phyloP scores from a whole-genome alignment of 371 early-diverging fungal genomes.

The Mortierella sp. region DNA sequence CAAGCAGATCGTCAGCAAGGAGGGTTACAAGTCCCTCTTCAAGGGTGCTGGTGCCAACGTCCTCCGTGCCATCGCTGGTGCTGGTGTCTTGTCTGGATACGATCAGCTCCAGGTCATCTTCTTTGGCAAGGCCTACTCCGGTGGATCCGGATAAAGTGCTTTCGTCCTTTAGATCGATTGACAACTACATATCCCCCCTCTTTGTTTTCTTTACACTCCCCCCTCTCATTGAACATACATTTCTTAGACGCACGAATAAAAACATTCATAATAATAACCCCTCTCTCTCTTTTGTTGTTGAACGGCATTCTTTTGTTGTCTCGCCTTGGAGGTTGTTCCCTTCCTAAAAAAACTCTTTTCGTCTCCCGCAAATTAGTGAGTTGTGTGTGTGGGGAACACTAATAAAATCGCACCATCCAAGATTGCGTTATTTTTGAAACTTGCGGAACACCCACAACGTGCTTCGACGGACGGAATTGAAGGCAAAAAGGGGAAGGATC shows the following conservation, averaged over 20 bases:
- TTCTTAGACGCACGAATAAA: slow-evolving; percentile 14
- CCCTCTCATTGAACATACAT: slow-evolving; percentile 8
- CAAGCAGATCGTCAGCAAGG: slow-evolving; percentile 76
- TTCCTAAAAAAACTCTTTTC: not conserved
- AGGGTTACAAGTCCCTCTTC: slow-evolving; percentile 84
- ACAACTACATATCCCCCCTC: not conserved
- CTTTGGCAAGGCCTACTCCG: slow-evolving; percentile 65
- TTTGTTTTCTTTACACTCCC: not conserved
- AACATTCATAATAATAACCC: slow-evolving; percentile 4
- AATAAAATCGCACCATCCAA: not conserved
- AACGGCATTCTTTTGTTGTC: not conserved
- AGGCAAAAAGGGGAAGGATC: not conserved
- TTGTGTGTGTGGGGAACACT: not conserved
- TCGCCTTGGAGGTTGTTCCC: not conserved
- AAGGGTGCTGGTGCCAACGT: slow-evolving; percentile 88
- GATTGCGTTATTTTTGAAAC: slow-evolving; percentile 14
- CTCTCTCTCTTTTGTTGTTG: too few relatives aligned
- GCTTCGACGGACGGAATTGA: not conserved
- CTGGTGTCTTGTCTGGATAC: slow-evolving; percentile 79
- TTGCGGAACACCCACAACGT: slow-evolving; percentile 5
- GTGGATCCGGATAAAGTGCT: slow-evolving; percentile 55
- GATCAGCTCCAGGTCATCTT: slow-evolving; percentile 73
- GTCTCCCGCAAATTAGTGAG: not conserved
- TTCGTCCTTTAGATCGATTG: not conserved
- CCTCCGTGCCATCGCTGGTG: slow-evolving; percentile 87